These are phyloP conservation scores for Aspergillus biplanus DNA, from an alignment of 495 filamentous ascomycete species.

Conservation along the genomic window DNA sequence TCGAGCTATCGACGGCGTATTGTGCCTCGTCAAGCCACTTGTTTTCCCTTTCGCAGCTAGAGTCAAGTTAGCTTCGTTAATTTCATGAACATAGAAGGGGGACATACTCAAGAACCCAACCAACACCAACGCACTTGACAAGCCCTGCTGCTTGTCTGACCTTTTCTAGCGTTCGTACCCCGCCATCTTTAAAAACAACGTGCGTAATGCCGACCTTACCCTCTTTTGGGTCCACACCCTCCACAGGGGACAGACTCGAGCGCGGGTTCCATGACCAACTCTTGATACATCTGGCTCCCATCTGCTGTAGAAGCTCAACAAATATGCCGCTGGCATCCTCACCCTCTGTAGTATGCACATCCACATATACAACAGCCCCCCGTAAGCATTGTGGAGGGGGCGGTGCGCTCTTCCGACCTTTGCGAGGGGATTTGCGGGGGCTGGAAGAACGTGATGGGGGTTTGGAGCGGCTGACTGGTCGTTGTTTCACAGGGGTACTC, in stretches of 20 bases:
- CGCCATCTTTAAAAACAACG: constrained; percentile 93
- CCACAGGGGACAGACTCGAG: constrained; percentile 40
- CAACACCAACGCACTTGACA: constrained; percentile 82
- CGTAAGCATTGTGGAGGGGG: constrained; percentile 47
- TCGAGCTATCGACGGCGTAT: constrained; percentile 72
- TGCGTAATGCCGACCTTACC: constrained; percentile 85
- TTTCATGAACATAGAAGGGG: constrained; percentile 17
- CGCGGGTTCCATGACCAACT: constrained; percentile 83
- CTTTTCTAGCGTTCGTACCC: constrained; percentile 84
- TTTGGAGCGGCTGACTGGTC: constrained; percentile 7
- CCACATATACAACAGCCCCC: constrained; percentile 84
- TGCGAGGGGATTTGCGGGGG: constrained; percentile 29
- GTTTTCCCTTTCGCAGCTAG: constrained; percentile 78
- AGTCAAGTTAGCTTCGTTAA: constrained; percentile 29
- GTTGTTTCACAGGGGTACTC: constrained; percentile 12
- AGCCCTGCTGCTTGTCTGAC: constrained; percentile 73
- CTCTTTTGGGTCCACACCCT: constrained; percentile 35
- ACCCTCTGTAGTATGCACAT: constrained; percentile 90
- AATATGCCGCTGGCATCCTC: constrained; percentile 86
- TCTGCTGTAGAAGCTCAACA: constrained; percentile 74
- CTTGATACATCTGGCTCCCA: constrained; percentile 85
- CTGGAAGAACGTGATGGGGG: constrained; percentile 31
- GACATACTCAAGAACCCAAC: constrained; percentile 84
- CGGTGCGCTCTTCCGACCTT: constrained; percentile 27
- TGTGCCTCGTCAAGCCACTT: constrained; percentile 71